Evolutionary conservation across 768 basidiomycete species (phyloP).

Genomic region (Mycena filopes): DNA sequence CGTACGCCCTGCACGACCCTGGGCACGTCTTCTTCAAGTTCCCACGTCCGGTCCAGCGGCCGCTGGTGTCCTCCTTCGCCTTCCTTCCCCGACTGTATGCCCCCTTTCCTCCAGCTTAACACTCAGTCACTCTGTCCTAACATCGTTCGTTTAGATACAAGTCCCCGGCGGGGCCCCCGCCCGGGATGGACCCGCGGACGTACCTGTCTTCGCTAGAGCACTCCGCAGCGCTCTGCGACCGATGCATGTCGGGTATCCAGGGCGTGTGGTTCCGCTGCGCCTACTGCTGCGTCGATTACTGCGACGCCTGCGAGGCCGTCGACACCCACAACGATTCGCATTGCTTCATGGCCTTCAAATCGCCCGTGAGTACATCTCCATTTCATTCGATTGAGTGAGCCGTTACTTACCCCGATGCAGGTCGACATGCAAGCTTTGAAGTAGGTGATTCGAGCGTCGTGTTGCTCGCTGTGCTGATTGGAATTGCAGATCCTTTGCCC

Average conservation of each 20-base stretch:
- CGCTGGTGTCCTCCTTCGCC: conserved; percentile 58
- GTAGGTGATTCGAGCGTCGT: conserved; percentile 50
- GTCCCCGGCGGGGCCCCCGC: conserved; percentile 66
- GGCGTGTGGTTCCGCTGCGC: conserved; percentile 94
- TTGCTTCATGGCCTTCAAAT: conserved; percentile 90
- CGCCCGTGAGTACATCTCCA: conserved; percentile 74
- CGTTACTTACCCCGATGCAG: conserved; percentile 44
- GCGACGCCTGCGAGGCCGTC: conserved; percentile 80
- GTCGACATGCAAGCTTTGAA: conserved; percentile 81
- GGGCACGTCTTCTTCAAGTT: conserved; percentile 91
- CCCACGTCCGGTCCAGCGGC: conserved; percentile 77
- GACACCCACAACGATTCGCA: conserved; percentile 88
- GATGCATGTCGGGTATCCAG: conserved; percentile 82
- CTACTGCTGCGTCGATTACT: conserved; percentile 89
- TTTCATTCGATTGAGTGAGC: neutral
- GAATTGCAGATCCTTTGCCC: conserved; percentile 58
- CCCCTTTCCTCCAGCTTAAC: neutral
- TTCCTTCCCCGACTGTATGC: conserved; percentile 78
- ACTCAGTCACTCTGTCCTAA: too few relatives aligned
- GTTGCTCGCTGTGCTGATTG: conserved; percentile 5
- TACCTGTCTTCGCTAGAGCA: conserved; percentile 74
- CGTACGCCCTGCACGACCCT: conserved; percentile 84
- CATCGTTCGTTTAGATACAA: conserved; percentile 62
- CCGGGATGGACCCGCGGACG: conserved; percentile 52
- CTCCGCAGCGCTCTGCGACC: conserved; percentile 81